These are phyloP conservation scores for Erigeron philadelphicus DNA, from an alignment of 140 eudicot genomes.

Conservation along the genomic window DNA sequence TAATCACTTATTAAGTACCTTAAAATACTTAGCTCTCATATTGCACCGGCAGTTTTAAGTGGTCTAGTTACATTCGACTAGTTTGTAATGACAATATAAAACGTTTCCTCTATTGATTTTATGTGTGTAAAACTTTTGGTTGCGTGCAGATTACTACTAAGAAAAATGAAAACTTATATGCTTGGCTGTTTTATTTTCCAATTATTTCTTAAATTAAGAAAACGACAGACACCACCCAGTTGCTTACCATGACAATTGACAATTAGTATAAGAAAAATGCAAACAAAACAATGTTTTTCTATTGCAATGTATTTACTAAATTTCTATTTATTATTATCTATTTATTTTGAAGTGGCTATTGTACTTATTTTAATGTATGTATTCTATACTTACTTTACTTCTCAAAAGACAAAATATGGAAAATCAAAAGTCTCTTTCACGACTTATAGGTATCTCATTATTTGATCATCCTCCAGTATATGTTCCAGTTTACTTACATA, in stretches of 20 bases:
- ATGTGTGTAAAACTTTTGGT: neutral
- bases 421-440: neutral
- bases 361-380: too few species aligned
- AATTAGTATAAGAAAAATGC: too few species aligned
- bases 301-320: too few species aligned
- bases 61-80: neutral
- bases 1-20: too few species aligned
- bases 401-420: slow-evolving; percentile 18
- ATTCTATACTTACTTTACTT: too few species aligned
- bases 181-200: too few species aligned
- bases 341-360: too few species aligned
- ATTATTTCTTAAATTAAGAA: too few species aligned
- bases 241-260: too few species aligned
- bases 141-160: neutral
- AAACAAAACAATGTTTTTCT: too few species aligned
- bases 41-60: neutral
- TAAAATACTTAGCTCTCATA: neutral
- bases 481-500: neutral
- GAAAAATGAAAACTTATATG: neutral
- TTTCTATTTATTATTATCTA: too few species aligned
- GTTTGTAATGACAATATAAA: slow-evolving; percentile 1
- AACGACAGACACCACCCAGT: too few species aligned
- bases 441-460: neutral
- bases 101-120: neutral
- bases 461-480: neutral